Evolutionary conservation across 2,329 filamentous ascomycete species (phyloP), one percentile per base, ranked within the genome.

Genomic region (Talaromyces sp.): DNA sequence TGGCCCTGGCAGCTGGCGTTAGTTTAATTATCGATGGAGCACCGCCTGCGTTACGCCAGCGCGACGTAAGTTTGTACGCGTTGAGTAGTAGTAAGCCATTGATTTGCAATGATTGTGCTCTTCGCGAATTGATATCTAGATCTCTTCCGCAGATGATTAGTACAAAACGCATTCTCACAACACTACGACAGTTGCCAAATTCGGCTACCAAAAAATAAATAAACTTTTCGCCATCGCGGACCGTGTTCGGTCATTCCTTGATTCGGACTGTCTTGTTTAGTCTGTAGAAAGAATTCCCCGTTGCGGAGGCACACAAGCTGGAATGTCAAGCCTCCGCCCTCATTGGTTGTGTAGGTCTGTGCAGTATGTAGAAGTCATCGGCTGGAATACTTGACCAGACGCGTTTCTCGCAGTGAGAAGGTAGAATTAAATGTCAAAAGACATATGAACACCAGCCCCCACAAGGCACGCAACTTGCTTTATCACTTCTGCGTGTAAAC

Each of bases 221-320:
- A 54, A 56, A 35, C n/a, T 56, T 37, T 54, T 52, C 49, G 16
- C 57, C 39, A 59, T 41, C 24, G 16, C 58, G 14, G 45, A 45
- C 58, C 16, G 35, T 35, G n/a, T 45, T 27, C 19, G 14, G 2
- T 7, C 37, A 39, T 41, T 59, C 56, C 35, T 43, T 59, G 56
- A 33, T 56, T 39, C 22, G n/a, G 52, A 24, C 22, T 49, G 45
- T 47, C 13, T 45, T 24, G 14, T 49, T 22, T 49, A 11, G 16
- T 43, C 41, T n/a, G 11, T 31, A 24, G 37, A 60, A 31, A 11
- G 58, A 49, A 60, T 60, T 37, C 56, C 57, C 31, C 43, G 58
- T 60, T 49, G 58, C 58, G 39, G 43, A 16, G 31, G 33, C 24
- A 35, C 50, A 37, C n/a, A 3, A 3, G 3, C n/a, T 56, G 52